These are phyloP conservation scores for Eimeria maxima DNA, from an alignment of 169 alveolate species.

Conservation along the genomic window DNA sequence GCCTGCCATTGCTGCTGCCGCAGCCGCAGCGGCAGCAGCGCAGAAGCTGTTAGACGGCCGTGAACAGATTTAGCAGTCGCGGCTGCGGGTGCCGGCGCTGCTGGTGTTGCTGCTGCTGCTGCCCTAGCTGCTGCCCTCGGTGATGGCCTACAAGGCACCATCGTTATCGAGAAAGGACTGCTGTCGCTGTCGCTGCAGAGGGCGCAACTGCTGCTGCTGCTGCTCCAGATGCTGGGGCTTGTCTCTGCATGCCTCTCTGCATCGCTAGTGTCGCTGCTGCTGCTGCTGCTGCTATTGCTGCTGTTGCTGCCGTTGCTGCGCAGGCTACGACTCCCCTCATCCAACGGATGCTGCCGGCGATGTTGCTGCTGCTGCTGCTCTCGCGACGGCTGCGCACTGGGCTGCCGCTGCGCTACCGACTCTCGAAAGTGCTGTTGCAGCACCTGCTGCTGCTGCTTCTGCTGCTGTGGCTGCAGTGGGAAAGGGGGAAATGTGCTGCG, in stretches of 20 bases:
- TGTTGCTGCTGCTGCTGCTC: background rate
- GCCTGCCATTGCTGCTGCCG: conserved; percentile 2
- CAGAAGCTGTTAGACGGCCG: background rate
- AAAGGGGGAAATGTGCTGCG: background rate
- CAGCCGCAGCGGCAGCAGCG: background rate
- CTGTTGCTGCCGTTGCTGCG: too few relatives aligned
- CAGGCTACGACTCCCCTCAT: background rate
- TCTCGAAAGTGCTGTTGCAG: too few relatives aligned
- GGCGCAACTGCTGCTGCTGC: conserved; percentile 52
- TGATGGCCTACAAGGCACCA: conserved; percentile 6
- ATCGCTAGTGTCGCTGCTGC: conserved; percentile 6
- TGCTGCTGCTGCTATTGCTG: conserved; percentile 25
- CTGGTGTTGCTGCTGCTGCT: too few relatives aligned
- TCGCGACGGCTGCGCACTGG: background rate
- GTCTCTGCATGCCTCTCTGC: background rate
- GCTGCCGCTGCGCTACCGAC: background rate
- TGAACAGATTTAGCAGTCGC: background rate
- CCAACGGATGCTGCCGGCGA: background rate
- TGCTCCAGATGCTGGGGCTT: too few relatives aligned
- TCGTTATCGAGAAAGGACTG: conserved; percentile 28
- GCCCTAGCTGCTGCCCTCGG: background rate
- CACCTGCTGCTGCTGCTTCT: too few relatives aligned
- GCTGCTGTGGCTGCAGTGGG: background rate
- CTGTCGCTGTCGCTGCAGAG: conserved; percentile 39
- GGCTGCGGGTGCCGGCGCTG: background rate